Evolutionary conservation across 345 rosid species (phyloP), one percentile per base, ranked within the genome.

Genomic region (Brassica carinata): DNA sequence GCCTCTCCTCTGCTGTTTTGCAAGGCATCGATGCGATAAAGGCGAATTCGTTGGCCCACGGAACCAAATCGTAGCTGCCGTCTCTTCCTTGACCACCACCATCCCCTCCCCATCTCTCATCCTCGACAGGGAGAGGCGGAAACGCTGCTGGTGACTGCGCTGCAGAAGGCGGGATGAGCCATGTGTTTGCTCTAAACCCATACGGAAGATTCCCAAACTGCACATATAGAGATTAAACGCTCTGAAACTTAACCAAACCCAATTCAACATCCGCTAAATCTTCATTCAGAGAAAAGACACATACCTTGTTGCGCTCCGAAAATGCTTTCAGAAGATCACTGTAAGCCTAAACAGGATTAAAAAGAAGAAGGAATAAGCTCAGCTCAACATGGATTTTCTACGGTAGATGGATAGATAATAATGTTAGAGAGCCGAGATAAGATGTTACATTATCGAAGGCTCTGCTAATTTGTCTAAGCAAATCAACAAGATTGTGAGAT

Each of bases 171-270:
- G 97, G 94, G 74, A 89, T 84, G 76, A 96, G 96, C 98, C 99
- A 96, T 5, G 98, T 96, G 85, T 96, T 96, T 74, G 99, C 94
- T 86, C 98, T 88, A 80, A 96, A 96, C 7, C 98, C 99, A 83
- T 89, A 93, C 43, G 98, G 98, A 89, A 93, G 94, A 88, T 93
- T 96, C 76, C 98, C 98, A 86, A 96, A 93, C 98, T 96, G 89
- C 83, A 85, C 31, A 71, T 26, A 10, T 58, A 58, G 13, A 30
- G 53, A 76, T 18, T 9, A 77, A 78, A 11, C 36, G 7, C 13
- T 65, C 61, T 71, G n/a, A 31, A 15, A 7, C 67, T 7, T 23
- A 74, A 70, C 55, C 7, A 29, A 45, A 68, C 19, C 23, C 29
- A 72, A 18, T 18, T 31, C 31, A 76, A 61, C 34, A 75, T 67